phyloP scores from a whole-genome alignment of 768 basidiomycete species.

The Pholiota microspora region DNA sequence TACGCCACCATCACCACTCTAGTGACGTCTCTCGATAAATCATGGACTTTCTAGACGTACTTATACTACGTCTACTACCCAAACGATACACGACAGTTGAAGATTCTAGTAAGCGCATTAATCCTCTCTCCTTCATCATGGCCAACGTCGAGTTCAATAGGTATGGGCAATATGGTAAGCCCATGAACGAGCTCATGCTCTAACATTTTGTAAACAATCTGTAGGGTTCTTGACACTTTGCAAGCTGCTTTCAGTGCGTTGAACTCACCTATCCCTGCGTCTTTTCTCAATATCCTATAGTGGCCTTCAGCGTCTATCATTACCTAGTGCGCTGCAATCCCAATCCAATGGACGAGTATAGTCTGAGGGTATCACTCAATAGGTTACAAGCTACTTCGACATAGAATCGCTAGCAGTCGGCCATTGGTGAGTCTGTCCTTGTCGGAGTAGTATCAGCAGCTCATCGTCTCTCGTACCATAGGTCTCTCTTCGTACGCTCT shows the following conservation, averaged over 20 bases:
- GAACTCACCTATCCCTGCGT: not conserved
- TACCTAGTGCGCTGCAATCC: constrained; percentile 30
- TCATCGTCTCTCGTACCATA: not conserved
- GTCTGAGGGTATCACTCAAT: not conserved
- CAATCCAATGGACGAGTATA: not conserved
- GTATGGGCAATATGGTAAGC: constrained; percentile 28
- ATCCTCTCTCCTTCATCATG: not conserved
- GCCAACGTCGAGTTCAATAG: constrained; percentile 14
- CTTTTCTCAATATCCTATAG: constrained; percentile 12
- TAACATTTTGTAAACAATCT: not conserved
- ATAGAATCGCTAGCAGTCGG: constrained; percentile 29
- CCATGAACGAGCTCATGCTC: not conserved
- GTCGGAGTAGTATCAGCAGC: not conserved
- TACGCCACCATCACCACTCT: constrained; percentile 15
- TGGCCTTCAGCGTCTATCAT: constrained; percentile 33
- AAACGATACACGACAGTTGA: constrained; percentile 24
- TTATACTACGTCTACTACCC: constrained; percentile 34
- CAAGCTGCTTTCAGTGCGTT: constrained; percentile 29
- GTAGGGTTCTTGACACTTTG: constrained; percentile 29
- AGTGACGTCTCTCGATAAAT: no score
- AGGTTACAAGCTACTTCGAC: constrained; percentile 39
- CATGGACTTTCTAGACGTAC: constrained; percentile 27
- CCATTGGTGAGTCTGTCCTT: constrained; percentile 30
- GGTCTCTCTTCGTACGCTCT: constrained; percentile 28
- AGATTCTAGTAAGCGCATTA: constrained; percentile 22